Conservation (phyloP, 75 land plant genomes). For the Pseudotsuga menziesii region DNA sequence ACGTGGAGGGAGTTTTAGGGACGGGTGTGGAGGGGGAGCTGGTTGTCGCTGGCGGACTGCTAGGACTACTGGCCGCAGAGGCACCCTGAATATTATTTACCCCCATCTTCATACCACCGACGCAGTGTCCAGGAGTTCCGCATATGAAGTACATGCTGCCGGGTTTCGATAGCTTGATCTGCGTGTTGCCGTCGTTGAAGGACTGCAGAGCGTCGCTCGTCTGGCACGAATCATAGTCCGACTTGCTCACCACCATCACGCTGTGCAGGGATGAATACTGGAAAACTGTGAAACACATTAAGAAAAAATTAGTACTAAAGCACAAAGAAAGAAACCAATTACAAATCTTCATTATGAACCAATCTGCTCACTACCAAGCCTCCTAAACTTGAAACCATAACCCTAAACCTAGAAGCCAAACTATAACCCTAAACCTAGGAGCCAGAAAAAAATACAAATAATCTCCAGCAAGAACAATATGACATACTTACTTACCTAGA, state of each 20-base stretch:
- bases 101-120: slow-evolving; percentile 29
- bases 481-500: slow-evolving; percentile 6
- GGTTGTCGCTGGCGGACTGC: not conserved
- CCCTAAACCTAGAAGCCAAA: no score
- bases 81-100: slow-evolving; percentile 5
- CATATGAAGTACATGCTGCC: slow-evolving; percentile 40
- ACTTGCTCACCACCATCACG: slow-evolving; percentile 38
- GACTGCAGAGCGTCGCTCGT: slow-evolving; percentile 13
- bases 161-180: slow-evolving; percentile 12
- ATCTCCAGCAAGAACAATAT: no score
- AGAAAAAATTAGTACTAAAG: not conserved
- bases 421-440: no score
- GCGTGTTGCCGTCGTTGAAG: slow-evolving; percentile 17
- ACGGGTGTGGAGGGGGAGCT: not conserved
- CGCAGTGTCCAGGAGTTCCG: slow-evolving; percentile 31
- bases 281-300: slow-evolving; percentile 42
- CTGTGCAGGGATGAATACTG: slow-evolving; percentile 35
- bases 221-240: slow-evolving; percentile 45
- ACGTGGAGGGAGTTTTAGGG: not conserved
- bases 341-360: no score
- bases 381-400: no score
- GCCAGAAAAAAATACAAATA: no score
- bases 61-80: not conserved
- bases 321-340: no score
- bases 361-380: no score